Conservation (phyloP, 2,329 filamentous ascomycete species). For the Neofusicoccum laricinum region DNA sequence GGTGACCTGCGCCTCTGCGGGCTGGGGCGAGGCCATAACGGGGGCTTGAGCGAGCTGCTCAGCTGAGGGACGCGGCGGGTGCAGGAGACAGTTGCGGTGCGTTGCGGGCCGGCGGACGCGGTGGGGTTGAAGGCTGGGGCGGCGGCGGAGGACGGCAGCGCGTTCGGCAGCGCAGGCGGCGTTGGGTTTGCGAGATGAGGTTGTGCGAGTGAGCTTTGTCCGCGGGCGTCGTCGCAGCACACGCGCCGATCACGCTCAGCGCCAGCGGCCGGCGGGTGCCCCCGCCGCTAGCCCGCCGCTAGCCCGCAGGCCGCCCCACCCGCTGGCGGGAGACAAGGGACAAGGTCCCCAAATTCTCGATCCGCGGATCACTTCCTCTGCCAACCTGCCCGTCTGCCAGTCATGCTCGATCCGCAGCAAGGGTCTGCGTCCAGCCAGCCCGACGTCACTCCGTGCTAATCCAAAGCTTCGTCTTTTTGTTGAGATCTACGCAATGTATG, state of each 20-base stretch:
- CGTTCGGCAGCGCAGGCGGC: not conserved
- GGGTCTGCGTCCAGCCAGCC: not conserved
- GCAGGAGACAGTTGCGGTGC: not conserved
- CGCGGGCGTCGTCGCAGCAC: not conserved
- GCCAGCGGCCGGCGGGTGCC: constrained; percentile 3
- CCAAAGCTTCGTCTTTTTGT: not conserved
- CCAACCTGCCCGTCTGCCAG: not conserved
- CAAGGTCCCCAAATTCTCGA: not conserved
- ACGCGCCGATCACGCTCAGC: constrained; percentile 8
- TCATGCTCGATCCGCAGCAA: not conserved
- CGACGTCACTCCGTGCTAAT: not conserved
- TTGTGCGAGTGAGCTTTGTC: not conserved
- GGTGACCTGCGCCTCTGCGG: not conserved
- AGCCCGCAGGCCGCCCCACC: not conserved
- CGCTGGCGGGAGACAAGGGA: not conserved
- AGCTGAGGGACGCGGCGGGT: not conserved
- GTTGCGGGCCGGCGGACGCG: too few relatives aligned
- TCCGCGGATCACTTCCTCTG: not conserved
- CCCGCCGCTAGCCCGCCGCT: not conserved
- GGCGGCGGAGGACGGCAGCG: not conserved
- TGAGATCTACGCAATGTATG: not conserved
- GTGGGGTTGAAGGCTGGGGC: not conserved
- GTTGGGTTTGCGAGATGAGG: not conserved
- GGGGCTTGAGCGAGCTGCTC: not conserved
- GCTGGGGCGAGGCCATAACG: constrained; percentile 13